phyloP scores from a whole-genome alignment of 148 eudicot species.

The Fagopyrum esculentum region DNA sequence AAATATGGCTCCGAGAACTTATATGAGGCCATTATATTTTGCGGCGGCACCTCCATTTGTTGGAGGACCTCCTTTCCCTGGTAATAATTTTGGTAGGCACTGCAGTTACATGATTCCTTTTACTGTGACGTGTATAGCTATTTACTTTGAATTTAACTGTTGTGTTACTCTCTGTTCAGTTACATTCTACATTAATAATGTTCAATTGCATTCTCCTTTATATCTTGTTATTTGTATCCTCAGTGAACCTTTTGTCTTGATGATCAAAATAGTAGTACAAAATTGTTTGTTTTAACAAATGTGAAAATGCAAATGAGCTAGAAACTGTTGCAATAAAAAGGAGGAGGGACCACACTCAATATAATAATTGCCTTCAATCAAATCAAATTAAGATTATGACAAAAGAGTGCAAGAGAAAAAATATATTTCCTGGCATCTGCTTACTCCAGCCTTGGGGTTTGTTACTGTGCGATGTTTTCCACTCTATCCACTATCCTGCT shows the following conservation, averaged over 20 bases:
- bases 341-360: not conserved
- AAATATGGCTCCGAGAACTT: conserved; percentile 40
- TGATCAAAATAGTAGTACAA: not conserved
- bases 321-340: not conserved
- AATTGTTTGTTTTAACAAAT: not conserved
- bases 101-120: not conserved
- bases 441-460: not conserved
- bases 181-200: not conserved
- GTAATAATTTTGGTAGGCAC: conserved; percentile 21
- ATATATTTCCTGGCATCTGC: not conserved
- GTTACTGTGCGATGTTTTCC: not conserved
- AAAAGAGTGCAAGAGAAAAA: not conserved
- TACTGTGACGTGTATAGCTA: not conserved
- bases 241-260: not conserved
- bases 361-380: not conserved
- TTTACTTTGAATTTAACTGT: not conserved
- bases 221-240: not conserved
- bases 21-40: conserved; percentile 39
- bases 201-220: not conserved
- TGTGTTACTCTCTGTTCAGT: not conserved
- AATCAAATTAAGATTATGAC: not conserved
- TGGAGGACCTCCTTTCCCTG: conserved; percentile 39
- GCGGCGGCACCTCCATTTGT: conserved; percentile 36
- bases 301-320: not conserved
- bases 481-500: not conserved